Conservation (phyloP, 2,329 filamentous ascomycete species). For the Pseudogymnoascus sp. region DNA sequence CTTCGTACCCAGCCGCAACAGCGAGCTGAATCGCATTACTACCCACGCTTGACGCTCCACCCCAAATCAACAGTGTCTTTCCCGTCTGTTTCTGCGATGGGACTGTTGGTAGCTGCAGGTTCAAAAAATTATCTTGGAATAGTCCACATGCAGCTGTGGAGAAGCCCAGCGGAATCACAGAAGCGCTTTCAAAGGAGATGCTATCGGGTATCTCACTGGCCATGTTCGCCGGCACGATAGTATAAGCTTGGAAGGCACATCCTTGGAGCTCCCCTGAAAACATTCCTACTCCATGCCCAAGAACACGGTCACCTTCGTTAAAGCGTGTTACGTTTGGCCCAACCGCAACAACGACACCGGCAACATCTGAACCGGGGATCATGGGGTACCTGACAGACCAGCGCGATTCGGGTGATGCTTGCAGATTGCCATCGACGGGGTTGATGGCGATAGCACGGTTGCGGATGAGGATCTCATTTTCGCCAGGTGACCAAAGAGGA, state of each 20-base stretch:
- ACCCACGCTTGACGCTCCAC: slow-evolving; percentile 17
- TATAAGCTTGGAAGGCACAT: slow-evolving; percentile 28
- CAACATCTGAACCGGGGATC: slow-evolving; percentile 44
- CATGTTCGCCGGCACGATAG: slow-evolving; percentile 21
- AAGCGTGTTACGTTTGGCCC: slow-evolving; percentile 35
- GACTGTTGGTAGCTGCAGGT: slow-evolving; percentile 20
- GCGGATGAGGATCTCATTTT: slow-evolving; percentile 29
- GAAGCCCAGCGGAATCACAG: slow-evolving; percentile 26
- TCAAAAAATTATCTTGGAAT: slow-evolving; percentile 21
- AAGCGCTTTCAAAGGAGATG: slow-evolving; percentile 25
- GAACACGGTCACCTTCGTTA: slow-evolving; percentile 45
- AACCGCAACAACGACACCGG: slow-evolving; percentile 45
- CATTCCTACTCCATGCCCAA: slow-evolving; percentile 21
- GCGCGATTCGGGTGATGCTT: slow-evolving; percentile 12
- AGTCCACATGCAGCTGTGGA: slow-evolving; percentile 25
- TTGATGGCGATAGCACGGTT: slow-evolving; percentile 32
- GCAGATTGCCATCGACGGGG: slow-evolving; percentile 31
- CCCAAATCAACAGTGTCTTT: slow-evolving; percentile 30
- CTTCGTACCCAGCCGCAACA: slow-evolving; percentile 32
- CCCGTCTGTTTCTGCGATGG: slow-evolving; percentile 19
- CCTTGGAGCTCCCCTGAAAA: slow-evolving; percentile 13
- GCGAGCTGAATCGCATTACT: slow-evolving; percentile 35
- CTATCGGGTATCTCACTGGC: slow-evolving; percentile 23
- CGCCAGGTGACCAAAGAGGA: slow-evolving; percentile 25
- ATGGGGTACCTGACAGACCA: slow-evolving; percentile 21